Base-by-base conservation (phyloP, 148 eudicot genomes). In the Silene conica region DNA sequence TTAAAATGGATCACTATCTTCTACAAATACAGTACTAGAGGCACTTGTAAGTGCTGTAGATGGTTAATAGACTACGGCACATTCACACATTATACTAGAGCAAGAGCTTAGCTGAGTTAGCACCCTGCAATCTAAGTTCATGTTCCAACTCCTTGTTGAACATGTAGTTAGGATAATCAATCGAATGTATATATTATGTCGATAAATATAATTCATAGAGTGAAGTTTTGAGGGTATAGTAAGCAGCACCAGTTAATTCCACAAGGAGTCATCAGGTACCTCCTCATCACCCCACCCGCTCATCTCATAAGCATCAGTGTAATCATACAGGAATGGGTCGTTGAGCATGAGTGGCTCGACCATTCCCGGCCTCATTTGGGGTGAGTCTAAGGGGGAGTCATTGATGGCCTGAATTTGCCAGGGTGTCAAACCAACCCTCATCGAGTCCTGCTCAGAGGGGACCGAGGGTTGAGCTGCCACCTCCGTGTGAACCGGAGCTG, bases 341-440 rank as follows among this genome's bases (percentile, higher is more conserved):
- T 80, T 79, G 1, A 68, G 15, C 83, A 79, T 50, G 16, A 65
- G 74, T 15, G 72, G 62, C 4, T 77, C 83, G 5, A 72, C 66
- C 75, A 80, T 64, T 16, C 67, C 84, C 25, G 74, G 78, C 97
- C 89, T 84, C 86, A 85, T 76, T 61, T 82, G 76, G 0, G 91
- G 91, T 1, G 93, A 91, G 12, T 87, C 94, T 59, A 92, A 64
- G 3, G 89, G 90, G 0, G 86, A 76, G 8, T 92, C 92, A 15
- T 92, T 83, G 10, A 92, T 86, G 1, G 94, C 97, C 73, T 89
- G 94, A 43, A 92, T 92, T 21, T 92, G 85, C 74, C 82, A 80
- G 5, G 88, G 88, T 13, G 90, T 85, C n/a, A 92, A 75, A 66
- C 86, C 88, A 4, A 86, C 83, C 22, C 82, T 89, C 8, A 75